These are phyloP conservation scores for Backusella mclennaniae DNA, from an alignment of 192 early-diverging fungal genomes.

Conservation along the genomic window DNA sequence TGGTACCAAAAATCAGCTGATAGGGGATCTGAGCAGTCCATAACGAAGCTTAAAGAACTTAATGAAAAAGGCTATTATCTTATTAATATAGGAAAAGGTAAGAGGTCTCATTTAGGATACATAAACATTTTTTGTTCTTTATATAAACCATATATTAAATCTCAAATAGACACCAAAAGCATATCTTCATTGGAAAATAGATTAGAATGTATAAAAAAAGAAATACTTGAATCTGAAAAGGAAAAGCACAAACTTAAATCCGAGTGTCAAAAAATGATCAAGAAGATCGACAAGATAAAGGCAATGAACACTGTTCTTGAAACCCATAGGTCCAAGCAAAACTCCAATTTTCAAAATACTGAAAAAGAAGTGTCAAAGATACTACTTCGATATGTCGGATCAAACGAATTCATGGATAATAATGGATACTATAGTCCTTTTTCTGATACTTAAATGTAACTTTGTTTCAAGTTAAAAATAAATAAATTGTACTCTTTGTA, in stretches of 20 bases:
- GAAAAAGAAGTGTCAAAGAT: background rate
- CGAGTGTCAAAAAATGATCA: background rate
- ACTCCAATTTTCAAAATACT: background rate
- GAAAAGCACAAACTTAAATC: background rate
- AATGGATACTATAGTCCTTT: background rate
- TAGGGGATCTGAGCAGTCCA: background rate
- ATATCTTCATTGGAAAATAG: background rate
- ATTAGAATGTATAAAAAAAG: background rate
- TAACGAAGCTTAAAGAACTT: background rate
- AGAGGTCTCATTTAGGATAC: background rate
- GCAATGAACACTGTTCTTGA: background rate
- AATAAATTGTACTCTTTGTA: background rate
- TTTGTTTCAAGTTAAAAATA: background rate
- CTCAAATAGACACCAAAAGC: background rate
- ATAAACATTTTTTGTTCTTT: no score
- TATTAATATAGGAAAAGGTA: background rate
- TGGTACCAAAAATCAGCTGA: background rate
- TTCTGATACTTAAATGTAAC: background rate
- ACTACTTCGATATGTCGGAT: background rate
- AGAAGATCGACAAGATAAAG: background rate
- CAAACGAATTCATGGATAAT: background rate
- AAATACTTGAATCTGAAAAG: background rate
- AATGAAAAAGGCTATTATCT: background rate
- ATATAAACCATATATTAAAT: no score
- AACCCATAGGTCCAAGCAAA: background rate